Evolutionary conservation across 306 rosid species (phyloP).

Genomic region (Alnus glutinosa): DNA sequence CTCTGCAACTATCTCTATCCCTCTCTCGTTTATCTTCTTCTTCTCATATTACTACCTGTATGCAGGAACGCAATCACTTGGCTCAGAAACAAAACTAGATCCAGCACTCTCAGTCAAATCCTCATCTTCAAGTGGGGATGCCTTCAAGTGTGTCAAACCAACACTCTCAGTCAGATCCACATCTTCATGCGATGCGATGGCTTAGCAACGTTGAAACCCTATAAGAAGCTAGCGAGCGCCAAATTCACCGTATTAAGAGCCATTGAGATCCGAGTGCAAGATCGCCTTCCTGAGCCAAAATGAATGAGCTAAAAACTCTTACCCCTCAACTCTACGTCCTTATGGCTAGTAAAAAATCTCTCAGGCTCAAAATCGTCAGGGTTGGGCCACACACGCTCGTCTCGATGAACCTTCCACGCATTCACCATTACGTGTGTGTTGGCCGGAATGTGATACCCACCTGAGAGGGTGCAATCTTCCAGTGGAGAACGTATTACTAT

Average conservation of each 20-base stretch:
- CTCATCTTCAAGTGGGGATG: slow-evolving; percentile 27
- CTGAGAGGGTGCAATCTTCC: slow-evolving; percentile 41
- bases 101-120: too few relatives aligned
- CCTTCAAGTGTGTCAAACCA: slow-evolving; percentile 44
- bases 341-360: slow-evolving; percentile 40
- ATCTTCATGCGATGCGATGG: slow-evolving; percentile 26
- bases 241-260: slow-evolving; percentile 35
- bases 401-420: slow-evolving; percentile 43
- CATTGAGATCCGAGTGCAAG: slow-evolving; percentile 35
- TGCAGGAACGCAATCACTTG: too few relatives aligned
- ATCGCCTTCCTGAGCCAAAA: slow-evolving; percentile 47
- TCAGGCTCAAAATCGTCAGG: slow-evolving; percentile 38
- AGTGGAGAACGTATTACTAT: slow-evolving; percentile 30
- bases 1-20: too few relatives aligned
- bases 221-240: slow-evolving; percentile 33
- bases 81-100: too few relatives aligned
- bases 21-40: too few relatives aligned
- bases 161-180: slow-evolving; percentile 47
- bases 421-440: slow-evolving; percentile 48
- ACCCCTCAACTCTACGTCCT: slow-evolving; percentile 35
- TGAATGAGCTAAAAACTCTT: slow-evolving; percentile 32
- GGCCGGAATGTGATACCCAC: slow-evolving; percentile 34
- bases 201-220: slow-evolving; percentile 25
- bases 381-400: slow-evolving; percentile 32
- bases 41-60: too few relatives aligned